Percentiles rank a stretch among this genome's conserved stretches.
Conservation (phyloP, 208 protist species). For the Trypanosoma melophagium region DNA sequence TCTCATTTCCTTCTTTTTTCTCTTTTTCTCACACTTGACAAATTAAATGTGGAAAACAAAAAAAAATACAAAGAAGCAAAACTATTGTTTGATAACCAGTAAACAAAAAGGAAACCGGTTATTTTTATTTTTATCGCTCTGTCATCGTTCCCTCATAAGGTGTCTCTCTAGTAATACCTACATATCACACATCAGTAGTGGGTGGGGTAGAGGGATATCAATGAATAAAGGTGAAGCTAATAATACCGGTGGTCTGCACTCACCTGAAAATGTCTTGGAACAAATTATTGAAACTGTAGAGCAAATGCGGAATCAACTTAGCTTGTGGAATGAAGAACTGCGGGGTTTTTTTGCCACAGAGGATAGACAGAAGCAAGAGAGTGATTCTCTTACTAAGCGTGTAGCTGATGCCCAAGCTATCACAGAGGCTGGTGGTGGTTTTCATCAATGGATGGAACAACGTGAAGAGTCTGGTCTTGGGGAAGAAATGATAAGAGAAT, state of each 20-base stretch:
- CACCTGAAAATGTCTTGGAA: conserved; percentile 8
- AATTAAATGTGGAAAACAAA: not conserved
- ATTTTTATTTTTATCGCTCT: no score
- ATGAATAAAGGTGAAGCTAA: conserved; percentile 10
- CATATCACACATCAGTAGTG: not conserved
- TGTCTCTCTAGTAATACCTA: no score
- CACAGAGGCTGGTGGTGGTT: conserved; percentile 24
- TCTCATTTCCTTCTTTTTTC: not conserved
- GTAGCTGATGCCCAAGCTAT: conserved; percentile 24
- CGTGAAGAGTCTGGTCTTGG: conserved; percentile 14
- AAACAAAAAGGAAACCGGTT: no score
- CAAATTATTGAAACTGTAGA: conserved; percentile 28
- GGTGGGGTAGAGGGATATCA: not conserved
- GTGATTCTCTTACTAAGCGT: conserved; percentile 24
- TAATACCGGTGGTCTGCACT: not conserved
- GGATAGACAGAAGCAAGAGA: conserved; percentile 26
- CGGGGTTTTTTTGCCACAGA: conserved; percentile 36
- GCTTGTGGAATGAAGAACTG: conserved; percentile 41
- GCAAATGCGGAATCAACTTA: conserved; percentile 29
- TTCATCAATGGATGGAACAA: conserved; percentile 35
- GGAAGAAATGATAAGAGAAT: conserved; percentile 31
- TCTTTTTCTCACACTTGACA: not conserved
- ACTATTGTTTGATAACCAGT: no score
- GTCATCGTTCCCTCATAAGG: no score
- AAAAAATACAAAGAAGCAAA: not conserved